Conservation (phyloP, 768 basidiomycete species). For the Russula sp. region DNA sequence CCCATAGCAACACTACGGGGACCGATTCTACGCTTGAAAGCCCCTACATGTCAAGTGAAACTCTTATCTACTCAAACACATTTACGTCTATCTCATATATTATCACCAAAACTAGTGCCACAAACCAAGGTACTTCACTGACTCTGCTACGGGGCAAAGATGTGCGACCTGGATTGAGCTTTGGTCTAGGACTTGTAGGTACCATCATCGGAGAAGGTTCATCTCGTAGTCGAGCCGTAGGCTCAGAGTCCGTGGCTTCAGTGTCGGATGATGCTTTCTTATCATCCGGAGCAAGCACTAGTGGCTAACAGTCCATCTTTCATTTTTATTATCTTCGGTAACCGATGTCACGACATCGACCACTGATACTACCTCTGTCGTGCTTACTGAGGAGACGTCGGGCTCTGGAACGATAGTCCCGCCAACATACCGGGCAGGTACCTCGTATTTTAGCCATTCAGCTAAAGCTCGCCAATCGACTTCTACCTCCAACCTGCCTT, state of each 20-base stretch:
- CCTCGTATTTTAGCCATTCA: no score
- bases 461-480: constrained; percentile 35
- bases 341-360: constrained; percentile 33
- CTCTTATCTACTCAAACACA: constrained; percentile 39
- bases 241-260: constrained; percentile 34
- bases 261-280: constrained; percentile 49
- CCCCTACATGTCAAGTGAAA: constrained; percentile 33
- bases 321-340: constrained; percentile 40
- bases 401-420: constrained; percentile 30
- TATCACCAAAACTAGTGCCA: constrained; percentile 38
- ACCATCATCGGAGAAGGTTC: constrained; percentile 47
- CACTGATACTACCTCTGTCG: constrained; percentile 36
- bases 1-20: constrained; percentile 36
- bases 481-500: constrained; percentile 49
- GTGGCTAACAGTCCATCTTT: constrained; percentile 38
- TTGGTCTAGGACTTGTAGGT: constrained; percentile 42
- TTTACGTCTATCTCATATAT: constrained; percentile 41
- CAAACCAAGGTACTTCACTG: constrained; percentile 48
- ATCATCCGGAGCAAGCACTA: constrained; percentile 41
- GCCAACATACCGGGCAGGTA: constrained; percentile 10
- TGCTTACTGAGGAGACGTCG: constrained; percentile 42
- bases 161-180: constrained; percentile 43
- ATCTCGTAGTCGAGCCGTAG: constrained; percentile 34
- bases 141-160: constrained; percentile 45
- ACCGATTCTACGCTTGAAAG: constrained; percentile 39